Conservation (phyloP, 441 rosid genomes). For the Pelargonium cotyledonis region DNA sequence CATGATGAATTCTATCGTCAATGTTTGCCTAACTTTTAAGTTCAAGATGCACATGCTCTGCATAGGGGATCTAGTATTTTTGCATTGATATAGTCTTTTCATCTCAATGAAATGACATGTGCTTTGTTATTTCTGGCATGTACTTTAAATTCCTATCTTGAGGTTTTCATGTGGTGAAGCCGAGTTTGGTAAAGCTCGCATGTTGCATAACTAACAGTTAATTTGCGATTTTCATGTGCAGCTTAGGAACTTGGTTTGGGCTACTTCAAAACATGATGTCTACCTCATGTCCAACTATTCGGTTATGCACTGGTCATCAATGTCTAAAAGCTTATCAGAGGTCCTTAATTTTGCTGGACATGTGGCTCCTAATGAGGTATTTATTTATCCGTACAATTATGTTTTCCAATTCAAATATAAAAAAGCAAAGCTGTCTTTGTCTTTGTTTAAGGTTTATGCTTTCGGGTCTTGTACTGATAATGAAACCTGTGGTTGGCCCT, state of each 20-base stretch:
- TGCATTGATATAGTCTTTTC: too few species aligned
- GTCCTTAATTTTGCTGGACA: slow-evolving; percentile 41
- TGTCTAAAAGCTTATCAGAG: slow-evolving; percentile 32
- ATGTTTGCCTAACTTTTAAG: not conserved
- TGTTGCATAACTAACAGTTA: slow-evolving; percentile 1
- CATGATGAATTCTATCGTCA: not conserved
- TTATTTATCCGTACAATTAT: not conserved
- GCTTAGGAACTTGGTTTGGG: slow-evolving; percentile 90
- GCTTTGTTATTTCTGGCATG: too few species aligned
- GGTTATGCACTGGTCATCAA: slow-evolving; percentile 41
- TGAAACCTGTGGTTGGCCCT: too few species aligned
- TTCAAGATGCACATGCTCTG: not conserved
- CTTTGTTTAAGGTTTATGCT: too few species aligned
- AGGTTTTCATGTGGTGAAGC: too few species aligned
- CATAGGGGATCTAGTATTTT: not conserved
- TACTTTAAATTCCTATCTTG: too few species aligned
- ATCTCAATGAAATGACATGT: too few species aligned
- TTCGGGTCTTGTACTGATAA: too few species aligned
- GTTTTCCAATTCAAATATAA: not conserved
- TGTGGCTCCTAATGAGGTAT: slow-evolving; percentile 42
- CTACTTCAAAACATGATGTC: slow-evolving; percentile 86
- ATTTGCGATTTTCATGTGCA: slow-evolving; percentile 17
- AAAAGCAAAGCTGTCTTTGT: not conserved
- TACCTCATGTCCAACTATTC: slow-evolving; percentile 66
- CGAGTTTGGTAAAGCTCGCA: not conserved